Base-by-base conservation (phyloP, 2,329 filamentous ascomycete genomes). In the Penicillium hesseltinei region DNA sequence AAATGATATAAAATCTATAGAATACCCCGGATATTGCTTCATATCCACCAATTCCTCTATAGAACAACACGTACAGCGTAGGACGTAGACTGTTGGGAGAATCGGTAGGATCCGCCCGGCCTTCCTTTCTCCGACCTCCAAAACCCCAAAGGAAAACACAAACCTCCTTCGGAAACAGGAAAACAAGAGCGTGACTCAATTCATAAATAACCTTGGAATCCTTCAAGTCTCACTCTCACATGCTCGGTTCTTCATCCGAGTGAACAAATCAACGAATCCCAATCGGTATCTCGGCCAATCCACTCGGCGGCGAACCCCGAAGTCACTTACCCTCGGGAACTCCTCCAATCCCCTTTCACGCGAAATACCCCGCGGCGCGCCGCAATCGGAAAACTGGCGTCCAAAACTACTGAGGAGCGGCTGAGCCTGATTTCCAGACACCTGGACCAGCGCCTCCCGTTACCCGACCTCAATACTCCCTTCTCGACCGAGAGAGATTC, bases 341-440 rank as follows among this genome's bases (percentile, higher is more conserved):
- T 59, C 19, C 36, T 45, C 51, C 61, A 58, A 61, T 42, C 54
- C 31, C 47, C 50, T 50, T 54, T 49, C 31, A 51, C 56, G 51
- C 45, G 46, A 58, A 49, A 35, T 57, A 61, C 71, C 69, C 66
- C 66, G 69, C 64, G 67, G 71, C 66, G 66, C 69, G 70, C 69
- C 63, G 64, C 61, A 49, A 70, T 71, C 72, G 72, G 73, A 75
- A 66, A 70, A 60, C 76, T 80, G 77, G 79, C 80, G 71, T 68
- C 73, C 67, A 77, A 77, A 70, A 77, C 72, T 69, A 76, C 76
- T 64, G 77, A 71, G 67, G 76, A 80, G 69, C 81, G 83, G 56
- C 74, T 86, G 63, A 80, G 79, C 72, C 81, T 86, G 72, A 82
- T 88, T 71, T 82, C 83, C 64, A 81, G 82, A 73, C 85, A 88